These are phyloP conservation scores for Leccinum rimulosum DNA, from an alignment of 768 basidiomycete genomes.

Conservation along the genomic window DNA sequence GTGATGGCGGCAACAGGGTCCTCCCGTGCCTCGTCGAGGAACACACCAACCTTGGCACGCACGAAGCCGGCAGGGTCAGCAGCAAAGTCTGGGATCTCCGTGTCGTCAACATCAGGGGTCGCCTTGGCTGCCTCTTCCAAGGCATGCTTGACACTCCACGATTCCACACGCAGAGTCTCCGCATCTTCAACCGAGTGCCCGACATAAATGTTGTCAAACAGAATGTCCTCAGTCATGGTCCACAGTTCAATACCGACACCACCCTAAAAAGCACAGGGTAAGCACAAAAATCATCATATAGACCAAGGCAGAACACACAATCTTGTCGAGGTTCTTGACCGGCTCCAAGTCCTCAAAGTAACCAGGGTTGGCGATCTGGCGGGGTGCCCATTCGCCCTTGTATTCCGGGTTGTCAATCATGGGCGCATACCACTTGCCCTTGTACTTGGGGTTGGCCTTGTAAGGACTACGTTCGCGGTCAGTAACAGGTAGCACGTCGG, in stretches of 20 bases:
- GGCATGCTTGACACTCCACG: constrained; percentile 88
- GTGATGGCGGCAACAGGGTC: constrained; percentile 84
- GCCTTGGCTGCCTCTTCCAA: constrained; percentile 61
- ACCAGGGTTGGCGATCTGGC: constrained; percentile 85
- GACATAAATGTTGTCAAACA: constrained; percentile 92
- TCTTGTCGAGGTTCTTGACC: constrained; percentile 79
- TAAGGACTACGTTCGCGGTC: constrained; percentile 48
- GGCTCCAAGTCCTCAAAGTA: constrained; percentile 89
- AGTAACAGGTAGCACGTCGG: background rate
- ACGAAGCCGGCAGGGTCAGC: constrained; percentile 79
- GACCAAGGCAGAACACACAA: constrained; percentile 48
- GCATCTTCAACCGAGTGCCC: constrained; percentile 89
- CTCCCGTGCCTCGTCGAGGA: constrained; percentile 72
- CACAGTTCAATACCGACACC: constrained; percentile 98
- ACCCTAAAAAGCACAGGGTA: constrained; percentile 44
- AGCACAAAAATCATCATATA: background rate
- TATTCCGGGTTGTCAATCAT: constrained; percentile 96
- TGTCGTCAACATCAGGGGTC: constrained; percentile 45
- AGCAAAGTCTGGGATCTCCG: constrained; percentile 50
- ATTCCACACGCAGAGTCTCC: constrained; percentile 75
- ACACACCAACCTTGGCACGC: constrained; percentile 72
- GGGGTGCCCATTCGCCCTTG: constrained; percentile 92
- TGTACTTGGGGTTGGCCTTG: constrained; percentile 92
- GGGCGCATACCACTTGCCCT: constrained; percentile 97
- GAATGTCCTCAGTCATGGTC: constrained; percentile 97